Base-by-base conservation (phyloP, 768 basidiomycete genomes). In the Podaxis sp. region DNA sequence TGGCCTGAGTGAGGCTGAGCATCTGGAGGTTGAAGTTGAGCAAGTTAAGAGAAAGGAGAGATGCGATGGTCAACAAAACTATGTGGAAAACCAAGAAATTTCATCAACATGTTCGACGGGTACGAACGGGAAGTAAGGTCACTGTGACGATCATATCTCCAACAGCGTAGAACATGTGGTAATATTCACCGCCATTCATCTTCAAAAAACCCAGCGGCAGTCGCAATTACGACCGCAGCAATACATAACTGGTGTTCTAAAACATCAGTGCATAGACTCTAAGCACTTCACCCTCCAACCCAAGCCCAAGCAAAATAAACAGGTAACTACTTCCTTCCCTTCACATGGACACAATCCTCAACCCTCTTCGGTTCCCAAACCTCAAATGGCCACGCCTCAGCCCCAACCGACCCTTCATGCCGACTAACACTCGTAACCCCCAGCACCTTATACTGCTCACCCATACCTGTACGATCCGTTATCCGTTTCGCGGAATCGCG, bases 391-490 rank as follows among this genome's bases (percentile, higher is more conserved):
- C 77, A 80, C 9, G 71, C 67, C 33, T 52, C 64, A 3, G 39
- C 52, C 28, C 46, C 60, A 2, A 46, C 65, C 13, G 39, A 30
- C 44, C 57, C 53, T n/a, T 63, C 60, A 58, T 69, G 51, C n/a
- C 57, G 40, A 36, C 33, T 24, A 15, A 24, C 49, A 61, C 68
- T 73, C 19, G 78, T 76, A 39, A 85, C 72, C 8, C 87, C 95
- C 72, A 98, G 75, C 17, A 98, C 82, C 73, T 88, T 82, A 70
- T 98, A 99, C 77, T 96, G 85, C 42, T 73, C 79, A 0, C 97
- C 96, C 96, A 99, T 99, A 19, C 93, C 87, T 11, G 77, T 76
- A 1, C 79, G 80, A 72, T 97, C 92, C 17, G 94, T 83, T n/a
- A 98, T 77, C 64, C 95, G 75, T 61, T 81, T 73, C 24, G 87